A percentile compares a stretch with the other conserved stretches of the same genome.
These are phyloP conservation scores for Wickerhamiella azyma DNA, from an alignment of 805 yeast genomes.

Conservation along the genomic window DNA sequence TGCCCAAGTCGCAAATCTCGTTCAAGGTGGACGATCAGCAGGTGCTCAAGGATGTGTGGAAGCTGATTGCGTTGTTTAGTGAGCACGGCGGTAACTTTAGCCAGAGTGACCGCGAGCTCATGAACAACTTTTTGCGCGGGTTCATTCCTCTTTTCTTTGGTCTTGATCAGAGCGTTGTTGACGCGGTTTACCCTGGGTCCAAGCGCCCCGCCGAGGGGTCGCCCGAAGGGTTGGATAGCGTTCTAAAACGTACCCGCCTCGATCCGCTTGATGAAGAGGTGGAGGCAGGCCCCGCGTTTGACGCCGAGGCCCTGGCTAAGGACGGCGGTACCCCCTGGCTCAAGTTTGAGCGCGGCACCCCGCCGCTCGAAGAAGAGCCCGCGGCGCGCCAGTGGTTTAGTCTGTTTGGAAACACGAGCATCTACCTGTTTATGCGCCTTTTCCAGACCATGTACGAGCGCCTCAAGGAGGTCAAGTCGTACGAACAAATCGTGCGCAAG, in stretches of 20 bases:
- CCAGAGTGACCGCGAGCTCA: conserved; percentile 61
- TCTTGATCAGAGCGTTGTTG: conserved; percentile 20
- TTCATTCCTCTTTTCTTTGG: conserved; percentile 63
- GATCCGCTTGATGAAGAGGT: conserved; percentile 6
- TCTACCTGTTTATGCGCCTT: conserved; percentile 81
- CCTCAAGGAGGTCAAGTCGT: conserved; percentile 56
- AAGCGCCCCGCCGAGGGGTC: conserved; percentile 20
- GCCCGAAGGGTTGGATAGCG: conserved; percentile 40
- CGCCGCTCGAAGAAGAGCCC: conserved; percentile 15
- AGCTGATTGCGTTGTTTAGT: conserved; percentile 52
- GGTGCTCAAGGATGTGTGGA: conserved; percentile 59
- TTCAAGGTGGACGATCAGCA: conserved; percentile 52
- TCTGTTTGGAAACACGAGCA: conserved; percentile 74
- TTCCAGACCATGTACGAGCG: conserved; percentile 71
- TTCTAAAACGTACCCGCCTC: conserved; percentile 29
- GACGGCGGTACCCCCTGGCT: conserved; percentile 18
- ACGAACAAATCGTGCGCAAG: conserved; percentile 55
- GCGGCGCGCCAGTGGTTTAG: conserved; percentile 41
- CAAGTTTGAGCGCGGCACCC: conserved; percentile 16
- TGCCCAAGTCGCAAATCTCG: conserved; percentile 61
- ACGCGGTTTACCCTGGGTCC: conserved; percentile 12
- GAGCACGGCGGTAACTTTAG: conserved; percentile 63
- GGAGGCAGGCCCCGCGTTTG: conserved; percentile 1
- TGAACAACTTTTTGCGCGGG: conserved; percentile 54
- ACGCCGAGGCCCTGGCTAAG: conserved; percentile 7